phyloP scores from a whole-genome alignment of 129 eudicot species.

The Apium graveolens region DNA sequence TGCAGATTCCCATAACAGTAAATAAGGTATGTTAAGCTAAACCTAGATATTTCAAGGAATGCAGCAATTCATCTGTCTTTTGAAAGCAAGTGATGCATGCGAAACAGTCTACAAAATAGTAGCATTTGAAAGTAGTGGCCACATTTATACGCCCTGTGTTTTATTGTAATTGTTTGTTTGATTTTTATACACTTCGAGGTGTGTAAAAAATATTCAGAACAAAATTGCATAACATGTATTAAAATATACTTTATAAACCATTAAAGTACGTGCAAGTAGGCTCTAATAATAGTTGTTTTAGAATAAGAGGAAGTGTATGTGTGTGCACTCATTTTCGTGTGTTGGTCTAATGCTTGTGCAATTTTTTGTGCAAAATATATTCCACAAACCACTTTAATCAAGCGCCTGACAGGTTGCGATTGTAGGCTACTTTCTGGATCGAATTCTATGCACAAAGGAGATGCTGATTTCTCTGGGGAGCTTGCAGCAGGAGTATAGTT shows the following conservation, averaged over 20 bases:
- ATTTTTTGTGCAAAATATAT: not conserved
- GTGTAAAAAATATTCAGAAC: not conserved
- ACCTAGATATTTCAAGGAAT: not conserved
- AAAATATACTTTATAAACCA: not conserved
- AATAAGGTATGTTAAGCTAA: not conserved
- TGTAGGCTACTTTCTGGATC: constrained; percentile 1
- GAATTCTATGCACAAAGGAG: constrained; percentile 1
- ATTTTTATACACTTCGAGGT: not conserved
- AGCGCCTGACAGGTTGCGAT: not conserved
- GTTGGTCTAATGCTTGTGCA: not conserved
- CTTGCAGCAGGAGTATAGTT: not conserved
- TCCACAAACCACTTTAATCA: constrained; percentile 22
- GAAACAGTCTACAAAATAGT: not conserved
- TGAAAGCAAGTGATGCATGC: not conserved
- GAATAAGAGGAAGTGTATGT: not conserved
- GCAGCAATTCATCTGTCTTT: not conserved
- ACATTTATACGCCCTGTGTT: not conserved
- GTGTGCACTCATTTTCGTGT: not conserved
- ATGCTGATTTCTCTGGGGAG: not conserved
- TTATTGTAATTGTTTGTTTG: not conserved
- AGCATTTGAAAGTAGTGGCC: not conserved
- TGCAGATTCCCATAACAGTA: not conserved
- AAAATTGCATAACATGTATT: not conserved
- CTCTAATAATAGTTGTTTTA: not conserved
- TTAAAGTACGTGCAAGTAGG: not conserved